Conservation (phyloP, 345 rosid genomes). For the Nasturtium officinale region DNA sequence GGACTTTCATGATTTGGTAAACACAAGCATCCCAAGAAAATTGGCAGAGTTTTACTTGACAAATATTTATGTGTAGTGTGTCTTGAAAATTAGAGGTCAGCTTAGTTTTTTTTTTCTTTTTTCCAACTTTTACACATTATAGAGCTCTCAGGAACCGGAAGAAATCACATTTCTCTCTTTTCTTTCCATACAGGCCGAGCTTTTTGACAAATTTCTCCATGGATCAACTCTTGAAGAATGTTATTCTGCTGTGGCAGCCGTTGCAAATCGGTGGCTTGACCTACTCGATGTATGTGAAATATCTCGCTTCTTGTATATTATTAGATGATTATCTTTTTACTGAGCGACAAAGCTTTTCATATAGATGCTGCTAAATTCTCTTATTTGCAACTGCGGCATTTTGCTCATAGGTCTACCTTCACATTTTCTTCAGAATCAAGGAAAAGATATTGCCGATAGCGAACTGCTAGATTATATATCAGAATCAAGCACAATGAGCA, state of each 20-base stretch:
- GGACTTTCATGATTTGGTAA: no score
- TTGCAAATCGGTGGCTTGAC: conserved; percentile 98
- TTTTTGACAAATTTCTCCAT: conserved; percentile 90
- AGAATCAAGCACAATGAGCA: conserved; percentile 99
- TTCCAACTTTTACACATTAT: conserved; percentile 6
- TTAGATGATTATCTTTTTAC: neutral
- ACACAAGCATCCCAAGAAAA: no score
- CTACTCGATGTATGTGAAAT: conserved; percentile 76
- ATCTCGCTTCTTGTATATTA: neutral
- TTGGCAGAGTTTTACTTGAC: no score
- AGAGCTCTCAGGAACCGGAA: conserved; percentile 18
- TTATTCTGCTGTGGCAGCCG: conserved; percentile 89
- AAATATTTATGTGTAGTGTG: no score
- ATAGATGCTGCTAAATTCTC: conserved; percentile 21
- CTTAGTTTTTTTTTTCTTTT: no score
- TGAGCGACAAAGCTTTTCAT: conserved; percentile 13
- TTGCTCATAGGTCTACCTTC: conserved; percentile 25
- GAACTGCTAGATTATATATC: conserved; percentile 96
- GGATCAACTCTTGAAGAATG: conserved; percentile 92
- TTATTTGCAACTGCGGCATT: conserved; percentile 8
- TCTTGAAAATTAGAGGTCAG: no score
- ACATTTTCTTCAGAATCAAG: conserved; percentile 69
- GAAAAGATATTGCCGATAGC: conserved; percentile 85
- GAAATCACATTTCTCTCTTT: neutral
- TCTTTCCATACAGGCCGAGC: conserved; percentile 70